A percentile compares a stretch with the other conserved stretches of the same genome.
Conservation (phyloP, 1,284 basidiomycete genomes). For the Leccinum fallax region DNA sequence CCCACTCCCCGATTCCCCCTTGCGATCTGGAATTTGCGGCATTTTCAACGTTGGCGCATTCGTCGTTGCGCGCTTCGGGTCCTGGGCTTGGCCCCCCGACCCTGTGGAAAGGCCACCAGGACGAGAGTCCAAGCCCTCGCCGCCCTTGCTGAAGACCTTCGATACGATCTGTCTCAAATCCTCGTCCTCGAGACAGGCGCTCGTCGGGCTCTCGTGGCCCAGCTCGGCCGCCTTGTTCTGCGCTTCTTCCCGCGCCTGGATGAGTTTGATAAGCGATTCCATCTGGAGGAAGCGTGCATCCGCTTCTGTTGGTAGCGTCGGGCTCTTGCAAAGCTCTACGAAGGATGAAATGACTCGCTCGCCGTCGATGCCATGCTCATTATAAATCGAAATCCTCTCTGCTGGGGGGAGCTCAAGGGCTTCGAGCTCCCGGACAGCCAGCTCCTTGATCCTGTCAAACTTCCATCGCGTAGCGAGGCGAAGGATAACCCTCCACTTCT, state of each 20-base stretch:
- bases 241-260: conserved; percentile 58
- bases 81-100: conserved; percentile 23
- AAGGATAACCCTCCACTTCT: conserved; percentile 33
- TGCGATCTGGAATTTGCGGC: conserved; percentile 18
- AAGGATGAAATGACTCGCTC: conserved; percentile 38
- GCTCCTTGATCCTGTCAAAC: conserved; percentile 25
- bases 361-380: conserved; percentile 38
- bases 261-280: conserved; percentile 58
- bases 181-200: conserved; percentile 39
- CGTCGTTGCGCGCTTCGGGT: background rate
- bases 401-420: conserved; percentile 37
- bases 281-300: conserved; percentile 61
- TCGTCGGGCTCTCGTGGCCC: conserved; percentile 45
- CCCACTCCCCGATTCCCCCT: background rate
- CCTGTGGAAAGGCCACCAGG: conserved; percentile 23
- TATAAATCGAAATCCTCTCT: conserved; percentile 42
- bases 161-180: conserved; percentile 42
- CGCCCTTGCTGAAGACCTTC: conserved; percentile 17
- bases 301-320: conserved; percentile 46
- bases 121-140: conserved; percentile 14
- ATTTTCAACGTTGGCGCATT: background rate
- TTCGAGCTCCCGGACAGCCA: conserved; percentile 34
- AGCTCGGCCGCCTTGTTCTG: conserved; percentile 41
- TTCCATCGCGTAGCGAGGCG: conserved; percentile 32
- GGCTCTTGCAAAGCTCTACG: conserved; percentile 45